Evolutionary conservation across 1,284 basidiomycete genomes (phyloP).

Genomic region (Erythrobasidium hasegawianum): DNA sequence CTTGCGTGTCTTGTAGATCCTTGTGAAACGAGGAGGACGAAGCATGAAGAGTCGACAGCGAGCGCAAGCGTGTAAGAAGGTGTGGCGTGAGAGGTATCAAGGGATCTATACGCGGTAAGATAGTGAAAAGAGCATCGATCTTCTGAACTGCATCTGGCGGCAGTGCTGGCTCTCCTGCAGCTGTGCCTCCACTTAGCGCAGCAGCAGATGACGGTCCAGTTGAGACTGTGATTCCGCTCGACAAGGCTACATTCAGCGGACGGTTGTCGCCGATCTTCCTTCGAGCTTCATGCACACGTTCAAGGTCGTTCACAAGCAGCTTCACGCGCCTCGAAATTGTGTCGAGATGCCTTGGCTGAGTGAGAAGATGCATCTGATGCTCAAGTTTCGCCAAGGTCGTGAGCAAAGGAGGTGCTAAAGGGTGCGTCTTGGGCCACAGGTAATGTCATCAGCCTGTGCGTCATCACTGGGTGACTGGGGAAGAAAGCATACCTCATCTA

Average conservation of each 20-base stretch:
- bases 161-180: constrained; percentile 46
- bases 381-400: constrained; percentile 77
- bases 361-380: constrained; percentile 77
- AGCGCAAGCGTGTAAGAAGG: constrained; percentile 79
- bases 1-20: constrained; percentile 63
- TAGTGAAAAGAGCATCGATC: constrained; percentile 59
- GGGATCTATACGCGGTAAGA: constrained; percentile 74
- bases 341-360: constrained; percentile 93
- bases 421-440: too few relatives aligned
- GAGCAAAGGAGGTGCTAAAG: constrained; percentile 70
- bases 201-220: constrained; percentile 3
- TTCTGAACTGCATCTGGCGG: constrained; percentile 57
- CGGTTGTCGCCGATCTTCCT: constrained; percentile 49
- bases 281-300: constrained; percentile 64
- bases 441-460: constrained; percentile 34
- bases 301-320: constrained; percentile 84
- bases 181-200: not conserved
- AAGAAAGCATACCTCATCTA: constrained; percentile 47
- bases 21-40: constrained; percentile 67
- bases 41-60: constrained; percentile 74
- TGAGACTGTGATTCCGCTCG: constrained; percentile 50
- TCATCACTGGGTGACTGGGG: not conserved
- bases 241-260: constrained; percentile 46
- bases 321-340: constrained; percentile 93
- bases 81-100: constrained; percentile 85